Evolutionary conservation across 768 basidiomycete species (phyloP).

Genomic region (Russula abietina): DNA sequence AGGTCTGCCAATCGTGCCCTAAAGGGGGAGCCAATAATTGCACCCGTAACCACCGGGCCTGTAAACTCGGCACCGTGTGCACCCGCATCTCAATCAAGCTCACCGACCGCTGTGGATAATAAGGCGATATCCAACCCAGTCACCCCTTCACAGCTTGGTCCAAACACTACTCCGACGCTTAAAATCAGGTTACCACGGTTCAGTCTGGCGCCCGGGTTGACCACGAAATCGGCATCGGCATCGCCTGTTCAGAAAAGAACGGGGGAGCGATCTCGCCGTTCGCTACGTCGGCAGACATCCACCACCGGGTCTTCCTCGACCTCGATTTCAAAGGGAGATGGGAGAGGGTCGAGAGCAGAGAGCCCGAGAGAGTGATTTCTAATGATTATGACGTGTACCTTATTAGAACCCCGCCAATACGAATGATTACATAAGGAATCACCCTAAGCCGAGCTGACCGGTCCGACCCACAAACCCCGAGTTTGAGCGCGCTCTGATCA

Average conservation of each 20-base stretch:
- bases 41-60: neutral
- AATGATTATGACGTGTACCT: neutral
- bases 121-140: constrained; percentile 1
- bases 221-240: constrained; percentile 10
- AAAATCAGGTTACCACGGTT: constrained; percentile 23
- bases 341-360: constrained; percentile 10
- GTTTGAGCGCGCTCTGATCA: neutral
- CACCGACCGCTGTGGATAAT: neutral
- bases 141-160: constrained; percentile 5
- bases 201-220: constrained; percentile 4
- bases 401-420: neutral
- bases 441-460: neutral
- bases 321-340: constrained; percentile 18
- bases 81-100: neutral
- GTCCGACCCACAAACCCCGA: constrained; percentile 1
- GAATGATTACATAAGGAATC: constrained; percentile 13
- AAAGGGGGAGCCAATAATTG: constrained; percentile 7
- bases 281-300: constrained; percentile 20
- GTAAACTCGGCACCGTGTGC: neutral
- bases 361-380: constrained; percentile 19
- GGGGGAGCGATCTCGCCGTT: constrained; percentile 19
- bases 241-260: constrained; percentile 15
- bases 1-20: neutral
- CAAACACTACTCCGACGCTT: constrained; percentile 9
- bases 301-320: constrained; percentile 22